Evolutionary conservation across 2,329 filamentous ascomycete species (phyloP).

Genomic region (Cadophora gregata): DNA sequence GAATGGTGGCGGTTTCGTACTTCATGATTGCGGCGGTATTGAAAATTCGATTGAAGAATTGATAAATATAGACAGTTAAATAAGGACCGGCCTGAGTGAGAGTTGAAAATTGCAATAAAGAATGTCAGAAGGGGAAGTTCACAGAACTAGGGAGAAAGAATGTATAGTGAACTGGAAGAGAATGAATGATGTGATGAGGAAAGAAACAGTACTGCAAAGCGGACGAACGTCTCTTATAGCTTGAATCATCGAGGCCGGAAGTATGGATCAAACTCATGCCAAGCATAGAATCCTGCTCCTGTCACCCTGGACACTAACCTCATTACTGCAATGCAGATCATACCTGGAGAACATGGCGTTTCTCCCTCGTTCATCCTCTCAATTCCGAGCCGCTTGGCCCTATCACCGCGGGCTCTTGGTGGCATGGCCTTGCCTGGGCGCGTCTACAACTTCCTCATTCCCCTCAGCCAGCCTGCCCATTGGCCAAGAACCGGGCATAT

Average conservation of each 20-base stretch:
- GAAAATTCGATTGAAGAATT: conserved; percentile 20
- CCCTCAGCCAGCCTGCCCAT: conserved; percentile 24
- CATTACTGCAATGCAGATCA: conserved; percentile 35
- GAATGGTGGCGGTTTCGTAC: conserved; percentile 41
- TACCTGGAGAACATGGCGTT: conserved; percentile 36
- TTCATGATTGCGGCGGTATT: conserved; percentile 42
- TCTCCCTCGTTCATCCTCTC: conserved; percentile 27
- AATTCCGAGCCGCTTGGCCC: conserved; percentile 18
- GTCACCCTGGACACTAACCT: conserved; percentile 28
- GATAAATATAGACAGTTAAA: conserved; percentile 29
- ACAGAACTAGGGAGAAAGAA: conserved; percentile 43
- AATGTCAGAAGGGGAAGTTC: conserved; percentile 44
- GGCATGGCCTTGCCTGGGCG: conserved; percentile 5
- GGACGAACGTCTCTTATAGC: conserved; percentile 34
- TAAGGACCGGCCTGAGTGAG: conserved; percentile 42
- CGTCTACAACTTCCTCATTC: conserved; percentile 11
- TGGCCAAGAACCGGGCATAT: conserved; percentile 2
- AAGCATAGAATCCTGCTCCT: conserved; percentile 27
- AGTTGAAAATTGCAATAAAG: conserved; percentile 37
- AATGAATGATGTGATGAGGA: conserved; percentile 39
- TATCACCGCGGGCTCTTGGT: neutral
- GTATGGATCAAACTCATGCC: conserved; percentile 32
- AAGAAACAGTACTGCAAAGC: conserved; percentile 27
- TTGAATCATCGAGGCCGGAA: conserved; percentile 29
- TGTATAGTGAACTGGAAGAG: conserved; percentile 40